Base-by-base conservation (phyloP, 352 stramenopile species). In the Pythium periplocum region DNA sequence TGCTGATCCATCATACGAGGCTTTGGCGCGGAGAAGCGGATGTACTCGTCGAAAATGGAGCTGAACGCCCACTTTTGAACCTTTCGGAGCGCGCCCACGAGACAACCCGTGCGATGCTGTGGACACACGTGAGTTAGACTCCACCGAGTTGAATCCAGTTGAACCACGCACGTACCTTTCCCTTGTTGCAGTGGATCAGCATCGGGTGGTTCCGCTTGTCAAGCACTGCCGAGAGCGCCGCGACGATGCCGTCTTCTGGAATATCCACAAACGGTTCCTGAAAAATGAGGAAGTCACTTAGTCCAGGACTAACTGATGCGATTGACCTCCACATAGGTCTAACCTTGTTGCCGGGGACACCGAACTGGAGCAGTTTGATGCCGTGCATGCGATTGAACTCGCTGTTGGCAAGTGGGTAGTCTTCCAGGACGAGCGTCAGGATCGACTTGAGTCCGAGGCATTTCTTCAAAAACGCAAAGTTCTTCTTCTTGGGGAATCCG, bases 121-220 rank as follows among this genome's bases (percentile, higher is more conserved):
- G 53, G 26, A 9, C 9, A 42, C 32, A 11, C 42, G 5, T 12
- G 31, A 6, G 46, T 39, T 31, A 11, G 55, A 26, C 17, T 26
- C 17, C 0, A 26, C 17, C 17, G 17, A 26, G 17, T 26, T 26
- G 17, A 26, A 26, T 26, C 17, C 17, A 26, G 17, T 26, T 4
- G 40, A 12, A 51, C 32, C 35, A 41, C 35, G 9, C 11, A 44
- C 59, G 9, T 57, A 87, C 80, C 67, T 93, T 93, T 32, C 83
- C 83, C 52, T 93, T 93, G 64, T 91, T 93, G 72, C 83, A 91
- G 64, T 93, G 83, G 57, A 93, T 93, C 30, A 93, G 73, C 77
- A 93, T 88, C 17, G 83, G 83, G 57, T 90, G 83, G 56, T 95
- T 93, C 50, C 83, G 76, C 55, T 78, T 80, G 61, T 95, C 83